Evolutionary conservation across 805 yeast genomes (phyloP).

Genomic region (Teunomyces aglyptinius): DNA sequence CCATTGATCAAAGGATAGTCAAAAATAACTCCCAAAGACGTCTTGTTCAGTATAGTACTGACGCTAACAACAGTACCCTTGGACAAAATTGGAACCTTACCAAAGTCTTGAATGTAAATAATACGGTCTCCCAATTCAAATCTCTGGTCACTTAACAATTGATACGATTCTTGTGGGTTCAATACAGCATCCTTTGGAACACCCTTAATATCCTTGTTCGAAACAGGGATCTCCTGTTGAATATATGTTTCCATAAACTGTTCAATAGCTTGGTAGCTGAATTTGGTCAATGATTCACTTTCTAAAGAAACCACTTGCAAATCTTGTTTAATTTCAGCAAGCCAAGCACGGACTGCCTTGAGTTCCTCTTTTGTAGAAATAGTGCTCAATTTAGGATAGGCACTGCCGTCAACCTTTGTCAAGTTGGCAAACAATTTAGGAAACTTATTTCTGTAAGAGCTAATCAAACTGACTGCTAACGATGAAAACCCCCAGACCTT

Average conservation of each 20-base stretch:
- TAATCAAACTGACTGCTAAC: conserved; percentile 64
- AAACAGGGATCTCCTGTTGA: conserved; percentile 43
- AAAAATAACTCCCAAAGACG: conserved; percentile 74
- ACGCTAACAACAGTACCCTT: conserved; percentile 87
- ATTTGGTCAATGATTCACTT: conserved; percentile 71
- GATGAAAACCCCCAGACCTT: conserved; percentile 77
- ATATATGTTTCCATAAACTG: conserved; percentile 47
- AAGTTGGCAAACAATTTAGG: conserved; percentile 55
- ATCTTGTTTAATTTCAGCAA: conserved; percentile 46
- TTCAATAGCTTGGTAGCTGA: conserved; percentile 68
- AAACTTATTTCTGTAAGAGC: conserved; percentile 60
- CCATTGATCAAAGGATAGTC: conserved; percentile 85
- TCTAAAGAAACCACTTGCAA: conserved; percentile 69
- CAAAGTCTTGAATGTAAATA: conserved; percentile 77
- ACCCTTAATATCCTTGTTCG: conserved; percentile 62
- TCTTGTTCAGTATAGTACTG: conserved; percentile 55
- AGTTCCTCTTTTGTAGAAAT: conserved; percentile 42
- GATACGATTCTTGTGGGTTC: conserved; percentile 69
- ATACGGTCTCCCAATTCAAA: conserved; percentile 90
- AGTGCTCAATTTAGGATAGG: conserved; percentile 38
- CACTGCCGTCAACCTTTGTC: conserved; percentile 19
- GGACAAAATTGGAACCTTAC: conserved; percentile 82
- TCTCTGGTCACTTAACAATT: conserved; percentile 67
- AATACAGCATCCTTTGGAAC: conserved; percentile 84
- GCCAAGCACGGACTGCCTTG: conserved; percentile 44